Conservation (phyloP, 768 basidiomycete genomes). For the Tylopilus plumbeoviolaceoides region DNA sequence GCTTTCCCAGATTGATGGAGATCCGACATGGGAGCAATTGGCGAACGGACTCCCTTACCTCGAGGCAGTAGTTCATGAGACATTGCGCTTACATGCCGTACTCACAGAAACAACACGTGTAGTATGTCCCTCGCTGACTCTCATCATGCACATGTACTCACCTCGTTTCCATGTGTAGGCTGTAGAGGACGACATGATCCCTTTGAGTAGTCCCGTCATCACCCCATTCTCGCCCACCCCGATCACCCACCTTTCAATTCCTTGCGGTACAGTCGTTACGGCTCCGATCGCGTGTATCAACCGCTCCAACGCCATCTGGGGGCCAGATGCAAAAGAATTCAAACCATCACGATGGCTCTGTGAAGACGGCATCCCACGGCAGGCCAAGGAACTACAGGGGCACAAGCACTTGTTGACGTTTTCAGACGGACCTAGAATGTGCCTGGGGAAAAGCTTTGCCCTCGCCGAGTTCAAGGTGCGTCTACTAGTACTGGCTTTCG, state of each 20-base stretch:
- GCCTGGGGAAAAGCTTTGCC: no score
- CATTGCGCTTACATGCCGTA: slow-evolving; percentile 41
- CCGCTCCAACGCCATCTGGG: slow-evolving; percentile 54
- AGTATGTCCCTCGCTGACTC: neutral
- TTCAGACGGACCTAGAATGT: slow-evolving; percentile 6
- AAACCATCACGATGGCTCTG: slow-evolving; percentile 60
- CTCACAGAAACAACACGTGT: slow-evolving; percentile 21
- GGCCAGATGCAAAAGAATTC: slow-evolving; percentile 53
- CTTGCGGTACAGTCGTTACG: slow-evolving; percentile 43
- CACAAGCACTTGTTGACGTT: slow-evolving; percentile 28
- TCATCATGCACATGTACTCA: neutral
- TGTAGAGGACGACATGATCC: slow-evolving; percentile 52
- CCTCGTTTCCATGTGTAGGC: slow-evolving; percentile 34
- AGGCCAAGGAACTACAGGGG: slow-evolving; percentile 34
- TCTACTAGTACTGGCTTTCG: no score
- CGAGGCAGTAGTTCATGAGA: slow-evolving; percentile 47
- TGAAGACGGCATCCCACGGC: slow-evolving; percentile 22
- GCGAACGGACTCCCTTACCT: slow-evolving; percentile 49
- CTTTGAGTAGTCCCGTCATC: slow-evolving; percentile 44
- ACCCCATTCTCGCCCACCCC: slow-evolving; percentile 13
- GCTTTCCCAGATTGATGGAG: slow-evolving; percentile 37
- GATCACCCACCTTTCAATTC: no score
- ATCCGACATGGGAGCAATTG: slow-evolving; percentile 54
- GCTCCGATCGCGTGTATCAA: slow-evolving; percentile 47
- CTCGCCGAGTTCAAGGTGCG: neutral